Percentiles rank a stretch among this genome's conserved stretches.
Evolutionary conservation across 768 basidiomycete species (phyloP).

Genomic region (Hydnomerulius pinastri): DNA sequence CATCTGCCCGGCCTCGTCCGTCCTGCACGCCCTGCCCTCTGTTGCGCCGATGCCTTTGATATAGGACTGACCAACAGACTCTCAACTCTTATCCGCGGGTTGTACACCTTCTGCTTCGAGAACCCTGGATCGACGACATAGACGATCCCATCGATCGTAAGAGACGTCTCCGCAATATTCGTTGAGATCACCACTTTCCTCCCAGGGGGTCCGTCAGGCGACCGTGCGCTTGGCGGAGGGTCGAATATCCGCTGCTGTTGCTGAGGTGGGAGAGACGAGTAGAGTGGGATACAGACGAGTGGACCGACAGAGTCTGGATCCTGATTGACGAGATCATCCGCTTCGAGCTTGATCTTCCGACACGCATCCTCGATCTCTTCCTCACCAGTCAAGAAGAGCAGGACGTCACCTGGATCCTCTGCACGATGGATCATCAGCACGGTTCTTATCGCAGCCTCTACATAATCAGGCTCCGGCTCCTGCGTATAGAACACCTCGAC

Average conservation of each 20-base stretch:
- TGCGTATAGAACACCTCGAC: conserved; percentile 96
- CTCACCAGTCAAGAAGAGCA: conserved; percentile 96
- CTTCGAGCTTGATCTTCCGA: conserved; percentile 88
- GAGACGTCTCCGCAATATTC: conserved; percentile 96
- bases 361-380: conserved; percentile 98
- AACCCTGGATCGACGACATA: conserved; percentile 98
- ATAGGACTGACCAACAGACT: conserved; percentile 91
- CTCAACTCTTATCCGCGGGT: conserved; percentile 95
- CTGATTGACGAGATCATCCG: conserved; percentile 75
- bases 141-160: conserved; percentile 99
- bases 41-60: conserved; percentile 95
- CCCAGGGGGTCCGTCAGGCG: conserved; percentile 73
- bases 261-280: conserved; percentile 90
- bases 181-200: conserved; percentile 95
- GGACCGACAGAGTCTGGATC: conserved; percentile 82
- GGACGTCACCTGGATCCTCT: conserved; percentile 89
- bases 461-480: conserved; percentile 92
- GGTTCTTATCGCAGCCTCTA: conserved; percentile 94
- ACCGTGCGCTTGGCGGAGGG: conserved; percentile 66
- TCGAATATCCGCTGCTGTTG: conserved; percentile 99
- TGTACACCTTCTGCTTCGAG: conserved; percentile 98
- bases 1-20: conserved; percentile 96
- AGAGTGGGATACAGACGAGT: conserved; percentile 86
- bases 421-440: conserved; percentile 97
- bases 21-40: conserved; percentile 94